These are phyloP conservation scores for Entonaema liquescens DNA, from an alignment of 495 filamentous ascomycete genomes.

Conservation along the genomic window DNA sequence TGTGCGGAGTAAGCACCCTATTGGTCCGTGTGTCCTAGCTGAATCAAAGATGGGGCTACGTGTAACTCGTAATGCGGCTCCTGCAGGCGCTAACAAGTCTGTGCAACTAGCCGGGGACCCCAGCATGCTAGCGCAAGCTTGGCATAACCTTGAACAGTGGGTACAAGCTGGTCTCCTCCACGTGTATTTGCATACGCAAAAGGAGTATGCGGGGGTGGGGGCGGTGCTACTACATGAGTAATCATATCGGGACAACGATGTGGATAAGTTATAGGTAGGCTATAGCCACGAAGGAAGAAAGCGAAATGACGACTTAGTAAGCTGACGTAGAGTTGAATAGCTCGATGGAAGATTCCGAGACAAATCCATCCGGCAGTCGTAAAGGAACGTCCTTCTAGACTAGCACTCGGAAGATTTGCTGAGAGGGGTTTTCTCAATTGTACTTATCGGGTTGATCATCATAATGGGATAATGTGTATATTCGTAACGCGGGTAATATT, in stretches of 20 bases:
- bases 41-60: not conserved
- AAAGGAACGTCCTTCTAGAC: not conserved
- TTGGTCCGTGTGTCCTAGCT: not conserved
- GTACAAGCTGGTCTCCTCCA: not conserved
- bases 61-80: slow-evolving; percentile 3
- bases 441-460: not conserved
- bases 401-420: not conserved
- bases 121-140: not conserved
- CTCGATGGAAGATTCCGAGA: not conserved
- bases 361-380: not conserved
- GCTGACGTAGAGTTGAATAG: not conserved
- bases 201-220: not conserved
- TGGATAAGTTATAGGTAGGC: not conserved
- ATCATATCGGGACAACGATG: not conserved
- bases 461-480: not conserved
- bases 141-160: slow-evolving; percentile 5
- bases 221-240: not conserved
- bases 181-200: not conserved
- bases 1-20: not conserved
- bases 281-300: not conserved
- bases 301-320: slow-evolving; percentile 2
- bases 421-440: not conserved
- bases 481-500: not conserved
- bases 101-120: not conserved
- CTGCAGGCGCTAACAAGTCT: not conserved